Evolutionary conservation across 176 grass and related monocot species (phyloP).

Genomic region (Bolboschoenus planiculmis): DNA sequence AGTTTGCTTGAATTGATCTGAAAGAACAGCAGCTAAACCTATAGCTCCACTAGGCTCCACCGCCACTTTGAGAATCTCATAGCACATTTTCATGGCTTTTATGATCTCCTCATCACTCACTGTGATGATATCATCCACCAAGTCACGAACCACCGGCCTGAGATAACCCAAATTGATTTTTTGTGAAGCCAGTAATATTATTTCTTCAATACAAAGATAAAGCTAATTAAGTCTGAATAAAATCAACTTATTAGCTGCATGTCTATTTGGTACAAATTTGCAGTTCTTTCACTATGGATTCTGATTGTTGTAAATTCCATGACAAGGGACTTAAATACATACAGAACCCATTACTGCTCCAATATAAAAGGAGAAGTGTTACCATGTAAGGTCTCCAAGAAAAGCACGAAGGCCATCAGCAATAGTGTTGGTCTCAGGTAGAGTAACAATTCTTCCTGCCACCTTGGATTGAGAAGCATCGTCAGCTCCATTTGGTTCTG

Average conservation of each 20-base stretch:
- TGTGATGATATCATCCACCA: conserved; percentile 72
- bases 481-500: conserved; percentile 84
- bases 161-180: background rate
- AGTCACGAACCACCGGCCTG: conserved; percentile 82
- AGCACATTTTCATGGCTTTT: conserved; percentile 84
- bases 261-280: background rate
- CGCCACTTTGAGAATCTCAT: conserved; percentile 74
- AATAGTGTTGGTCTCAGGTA: conserved; percentile 61
- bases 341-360: background rate
- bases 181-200: background rate
- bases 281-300: background rate
- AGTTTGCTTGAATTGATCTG: conserved; percentile 59
- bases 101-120: conserved; percentile 74
- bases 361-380: conserved; percentile 6
- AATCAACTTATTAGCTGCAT: background rate
- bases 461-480: conserved; percentile 81
- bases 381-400: conserved; percentile 92
- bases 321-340: background rate
- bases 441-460: conserved; percentile 62
- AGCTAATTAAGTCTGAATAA: background rate
- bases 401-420: conserved; percentile 90
- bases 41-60: conserved; percentile 77
- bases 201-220: background rate
- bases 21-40: conserved; percentile 66
- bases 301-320: background rate